Evolutionary conservation across 1,284 basidiomycete species (phyloP), one percentile per base, ranked within the genome.

Genomic region (Somion occarium): DNA sequence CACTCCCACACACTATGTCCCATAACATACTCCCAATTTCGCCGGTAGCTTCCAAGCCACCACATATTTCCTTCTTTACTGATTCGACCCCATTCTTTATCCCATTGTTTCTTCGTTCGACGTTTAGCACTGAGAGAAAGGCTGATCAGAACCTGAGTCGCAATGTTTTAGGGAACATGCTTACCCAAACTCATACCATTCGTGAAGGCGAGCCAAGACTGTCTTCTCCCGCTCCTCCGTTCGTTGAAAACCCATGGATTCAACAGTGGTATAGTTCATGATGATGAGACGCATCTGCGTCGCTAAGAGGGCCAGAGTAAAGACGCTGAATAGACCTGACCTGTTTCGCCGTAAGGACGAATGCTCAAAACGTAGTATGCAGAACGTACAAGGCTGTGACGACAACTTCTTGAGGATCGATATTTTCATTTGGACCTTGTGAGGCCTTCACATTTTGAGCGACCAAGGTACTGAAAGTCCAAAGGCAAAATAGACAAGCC

Each of bases 41-140:
- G 68, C 19, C 73, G 63, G 39, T 56, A 55, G 57, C 74, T 78
- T 13, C 84, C 92, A 34, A 85, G 68, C 88, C 89, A 94, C 91
- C 91, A 96, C 3, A 92, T 67, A 64, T 94, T 87, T 0, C 88
- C 92, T 61, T 94, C 91, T 20, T 67, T 77, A 4, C 76, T 74
- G 1, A 86, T 73, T 23, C 71, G 62, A 0, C 93, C 92, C 91
- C 91, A 94, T 56, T 91, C 84, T 4, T 66, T 61, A 59, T 93
- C 82, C 86, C 90, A 93, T 26, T 73, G 65, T 43, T 61, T 65
- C 38, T 56, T 61, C n/a, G 71, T 78, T 26, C 62, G 63, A 38
- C 67, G 63, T 60, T 78, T 81, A 19, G 69, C 73, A 27, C 82
- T 86, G 59, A 30, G 24, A 22, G 18, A 30, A 15, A 5, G 18